A percentile compares a stretch with the other conserved stretches of the same genome.
phyloP scores from a whole-genome alignment of 441 rosid genomes.

The Arabidopsis hybrid region DNA sequence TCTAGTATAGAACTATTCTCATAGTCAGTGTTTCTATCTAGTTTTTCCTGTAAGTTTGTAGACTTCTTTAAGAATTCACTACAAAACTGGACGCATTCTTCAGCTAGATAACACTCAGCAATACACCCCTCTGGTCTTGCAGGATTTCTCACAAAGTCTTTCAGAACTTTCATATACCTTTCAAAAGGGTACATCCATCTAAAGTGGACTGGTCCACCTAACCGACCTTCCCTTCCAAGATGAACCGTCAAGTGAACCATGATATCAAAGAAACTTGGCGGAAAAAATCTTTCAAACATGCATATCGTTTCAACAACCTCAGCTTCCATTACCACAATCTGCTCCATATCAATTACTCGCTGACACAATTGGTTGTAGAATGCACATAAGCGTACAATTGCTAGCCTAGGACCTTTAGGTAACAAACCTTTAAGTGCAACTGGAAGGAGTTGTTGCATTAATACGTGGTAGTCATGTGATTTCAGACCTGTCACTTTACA shows the following conservation, averaged over 20 bases:
- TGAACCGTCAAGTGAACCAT: not conserved
- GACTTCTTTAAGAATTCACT: too few species aligned
- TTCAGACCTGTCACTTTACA: not conserved
- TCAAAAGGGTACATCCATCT: slow-evolving; percentile 13
- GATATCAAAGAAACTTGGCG: not conserved
- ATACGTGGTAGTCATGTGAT: not conserved
- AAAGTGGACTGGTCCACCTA: not conserved
- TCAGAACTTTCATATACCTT: slow-evolving; percentile 5
- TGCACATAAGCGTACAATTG: too few species aligned
- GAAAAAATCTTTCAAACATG: not conserved
- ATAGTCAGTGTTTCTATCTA: not conserved
- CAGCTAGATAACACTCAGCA: not conserved
- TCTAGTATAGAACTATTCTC: not conserved
- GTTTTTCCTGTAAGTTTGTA: not conserved
- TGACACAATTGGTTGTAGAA: too few species aligned
- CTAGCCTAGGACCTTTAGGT: too few species aligned
- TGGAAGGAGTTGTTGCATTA: not conserved
- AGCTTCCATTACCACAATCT: too few species aligned
- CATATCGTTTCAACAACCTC: too few species aligned
- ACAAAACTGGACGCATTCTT: not conserved
- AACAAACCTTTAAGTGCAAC: too few species aligned
- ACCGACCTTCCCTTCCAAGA: slow-evolving; percentile 2
- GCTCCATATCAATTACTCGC: too few species aligned
- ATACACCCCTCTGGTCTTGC: not conserved
- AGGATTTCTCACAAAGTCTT: not conserved